These are phyloP conservation scores for Monosporascus sp. DNA, from an alignment of 2,329 filamentous ascomycete genomes.

Conservation along the genomic window DNA sequence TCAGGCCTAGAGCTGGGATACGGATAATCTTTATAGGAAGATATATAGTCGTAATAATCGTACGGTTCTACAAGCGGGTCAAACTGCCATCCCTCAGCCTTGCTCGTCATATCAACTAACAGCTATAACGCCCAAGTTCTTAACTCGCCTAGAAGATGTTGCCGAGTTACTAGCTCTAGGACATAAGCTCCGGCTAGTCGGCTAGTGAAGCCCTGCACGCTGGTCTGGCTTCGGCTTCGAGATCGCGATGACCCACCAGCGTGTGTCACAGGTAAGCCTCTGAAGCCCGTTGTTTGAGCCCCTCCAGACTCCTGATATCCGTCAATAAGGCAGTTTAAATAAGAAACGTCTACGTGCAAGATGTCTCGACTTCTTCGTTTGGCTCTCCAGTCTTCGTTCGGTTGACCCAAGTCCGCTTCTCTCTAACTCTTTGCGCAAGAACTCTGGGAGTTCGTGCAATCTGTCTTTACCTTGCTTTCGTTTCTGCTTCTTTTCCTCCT, in stretches of 20 bases:
- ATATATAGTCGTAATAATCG: no score
- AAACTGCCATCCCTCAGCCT: no score
- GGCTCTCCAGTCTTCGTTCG: constrained; percentile 21
- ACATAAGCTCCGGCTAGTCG: background rate
- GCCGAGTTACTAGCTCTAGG: background rate
- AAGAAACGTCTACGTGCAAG: background rate
- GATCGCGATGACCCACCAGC: background rate
- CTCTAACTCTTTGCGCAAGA: constrained; percentile 25
- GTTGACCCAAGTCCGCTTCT: constrained; percentile 21
- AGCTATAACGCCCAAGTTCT: no score
- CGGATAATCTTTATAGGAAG: no score
- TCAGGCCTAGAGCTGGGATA: no score
- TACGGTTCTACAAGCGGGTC: no score
- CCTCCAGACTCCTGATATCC: background rate
- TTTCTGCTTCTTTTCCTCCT: constrained; percentile 14
- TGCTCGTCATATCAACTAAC: no score
- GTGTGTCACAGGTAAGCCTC: background rate
- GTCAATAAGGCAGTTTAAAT: background rate
- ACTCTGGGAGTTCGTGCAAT: constrained; percentile 44
- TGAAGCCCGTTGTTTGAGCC: background rate
- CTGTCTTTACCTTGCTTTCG: constrained; percentile 18
- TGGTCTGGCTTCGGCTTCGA: background rate
- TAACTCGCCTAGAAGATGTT: no score
- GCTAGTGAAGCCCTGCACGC: background rate
- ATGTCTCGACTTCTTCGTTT: constrained; percentile 10